Base-by-base conservation (phyloP, 768 basidiomycete genomes). In the Mycena alexandri region DNA sequence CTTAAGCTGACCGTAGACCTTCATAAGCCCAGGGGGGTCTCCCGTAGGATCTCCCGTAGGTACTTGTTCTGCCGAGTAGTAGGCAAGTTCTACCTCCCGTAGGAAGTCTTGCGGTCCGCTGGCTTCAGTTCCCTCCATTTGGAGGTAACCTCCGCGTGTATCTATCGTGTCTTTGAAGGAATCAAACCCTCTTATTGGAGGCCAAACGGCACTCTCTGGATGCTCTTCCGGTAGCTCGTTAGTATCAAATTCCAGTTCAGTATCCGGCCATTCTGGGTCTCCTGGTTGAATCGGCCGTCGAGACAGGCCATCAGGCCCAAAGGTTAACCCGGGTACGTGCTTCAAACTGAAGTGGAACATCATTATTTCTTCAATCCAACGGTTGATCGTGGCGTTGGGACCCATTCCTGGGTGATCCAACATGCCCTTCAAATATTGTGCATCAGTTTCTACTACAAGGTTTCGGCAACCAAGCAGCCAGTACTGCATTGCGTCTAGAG, bases 341-440 rank as follows among this genome's bases (percentile, higher is more conserved):
- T 65, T 58, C 3, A 83, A 51, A 0, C 52, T 67, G 57, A 83
- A 82, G 19, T 78, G 72, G 58, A 79, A 82, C 41, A 78, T 63
- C 0, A 73, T n/a, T 1, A 83, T 79, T 6, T 73, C 58, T 10
- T 73, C 75, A 22, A 82, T 78, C 82, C 81, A 83, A 3, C 77
- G 47, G 60, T 82, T 82, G 1, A 82, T 77, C 0, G 76, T 73
- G 0, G 77, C 75, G 50, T 77, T 80, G 0, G 79, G 81, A 41
- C 75, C 68, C 38, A 80, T 69, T n/a, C 79, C 79, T 0, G 76
- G 82, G 52, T 81, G 75, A 0, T 74, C 69, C n/a, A 79, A 46
- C 77, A 80, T 81, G 1, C 77, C 78, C 24, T 73, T 72, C 9
- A 81, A 55, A 34, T 81, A 85, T 7, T 68, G 58, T 0, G 77